Conservation (phyloP, 345 rosid species). For the Noccaea bulbosa region DNA sequence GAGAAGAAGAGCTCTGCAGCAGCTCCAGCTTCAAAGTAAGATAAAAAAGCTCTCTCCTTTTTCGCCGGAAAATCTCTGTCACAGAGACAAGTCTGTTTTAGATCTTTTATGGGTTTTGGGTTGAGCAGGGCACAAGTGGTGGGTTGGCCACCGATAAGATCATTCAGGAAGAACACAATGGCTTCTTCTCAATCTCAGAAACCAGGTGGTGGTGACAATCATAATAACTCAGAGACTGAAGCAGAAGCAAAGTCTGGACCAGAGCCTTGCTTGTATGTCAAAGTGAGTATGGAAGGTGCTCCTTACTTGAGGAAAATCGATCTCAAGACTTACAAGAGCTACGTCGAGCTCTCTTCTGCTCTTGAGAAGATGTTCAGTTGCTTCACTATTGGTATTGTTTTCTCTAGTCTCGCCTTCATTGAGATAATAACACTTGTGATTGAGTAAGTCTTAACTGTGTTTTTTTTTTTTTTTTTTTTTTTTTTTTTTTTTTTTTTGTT, state of each 20-base stretch:
- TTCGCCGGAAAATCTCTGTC: background rate
- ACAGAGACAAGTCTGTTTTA: no score
- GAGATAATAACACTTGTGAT: background rate
- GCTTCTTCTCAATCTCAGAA: constrained; percentile 60
- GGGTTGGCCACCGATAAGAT: constrained; percentile 89
- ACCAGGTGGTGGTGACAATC: constrained; percentile 37
- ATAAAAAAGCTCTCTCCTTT: background rate
- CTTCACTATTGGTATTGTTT: constrained; percentile 64
- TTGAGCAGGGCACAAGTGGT: constrained; percentile 68
- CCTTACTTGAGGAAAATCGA: constrained; percentile 79
- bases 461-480: background rate
- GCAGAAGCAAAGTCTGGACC: constrained; percentile 53
- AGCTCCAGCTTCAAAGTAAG: constrained; percentile 63
- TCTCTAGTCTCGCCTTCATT: constrained; percentile 4
- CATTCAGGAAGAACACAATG: constrained; percentile 75
- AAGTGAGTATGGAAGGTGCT: constrained; percentile 87
- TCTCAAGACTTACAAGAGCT: constrained; percentile 65
- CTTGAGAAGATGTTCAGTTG: constrained; percentile 81
- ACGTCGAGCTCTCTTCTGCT: constrained; percentile 59
- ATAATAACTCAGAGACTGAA: constrained; percentile 38
- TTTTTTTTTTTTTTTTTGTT: background rate
- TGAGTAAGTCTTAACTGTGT: constrained; percentile 13
- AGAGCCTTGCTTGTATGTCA: constrained; percentile 61
- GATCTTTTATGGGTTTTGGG: background rate
- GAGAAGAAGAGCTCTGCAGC: constrained; percentile 55